phyloP scores from a whole-genome alignment of 345 rosid species.

The Dimocarpus longan region DNA sequence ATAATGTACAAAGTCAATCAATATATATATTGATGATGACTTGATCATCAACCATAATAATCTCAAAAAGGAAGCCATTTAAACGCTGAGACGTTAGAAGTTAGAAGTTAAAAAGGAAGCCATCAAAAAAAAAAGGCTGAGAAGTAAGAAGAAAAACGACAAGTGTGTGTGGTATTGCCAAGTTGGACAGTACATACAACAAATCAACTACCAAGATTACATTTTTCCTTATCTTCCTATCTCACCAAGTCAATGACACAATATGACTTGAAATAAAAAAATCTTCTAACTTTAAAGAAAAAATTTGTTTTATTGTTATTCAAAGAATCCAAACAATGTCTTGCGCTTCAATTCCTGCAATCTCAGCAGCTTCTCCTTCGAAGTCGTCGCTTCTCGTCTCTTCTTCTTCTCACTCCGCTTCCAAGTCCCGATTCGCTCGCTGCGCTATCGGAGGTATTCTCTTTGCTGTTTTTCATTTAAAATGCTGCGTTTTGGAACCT shows the following conservation, averaged over 20 bases:
- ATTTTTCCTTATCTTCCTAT: slow-evolving; percentile 32
- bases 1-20: too few relatives aligned
- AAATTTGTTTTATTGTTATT: too few relatives aligned
- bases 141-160: neutral
- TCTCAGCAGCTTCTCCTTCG: slow-evolving; percentile 39
- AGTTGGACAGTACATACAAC: neutral
- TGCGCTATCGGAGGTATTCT: slow-evolving; percentile 70
- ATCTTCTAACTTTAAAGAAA: too few relatives aligned
- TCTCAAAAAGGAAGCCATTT: neutral
- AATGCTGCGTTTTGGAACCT: neutral
- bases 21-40: too few relatives aligned
- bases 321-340: slow-evolving; percentile 35
- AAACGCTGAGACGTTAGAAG: neutral
- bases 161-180: neutral
- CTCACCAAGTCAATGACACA: neutral
- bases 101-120: neutral
- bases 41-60: too few relatives aligned
- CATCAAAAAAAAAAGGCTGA: neutral
- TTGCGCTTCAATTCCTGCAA: slow-evolving; percentile 43
- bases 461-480: neutral
- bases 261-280: too few relatives aligned
- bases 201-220: slow-evolving; percentile 8
- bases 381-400: slow-evolving; percentile 22
- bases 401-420: slow-evolving; percentile 17
- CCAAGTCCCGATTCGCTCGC: slow-evolving; percentile 48